Evolutionary conservation across 805 yeast species (phyloP), one percentile per base, ranked within the genome.

Genomic region (Myxozyma lipomycoides): DNA sequence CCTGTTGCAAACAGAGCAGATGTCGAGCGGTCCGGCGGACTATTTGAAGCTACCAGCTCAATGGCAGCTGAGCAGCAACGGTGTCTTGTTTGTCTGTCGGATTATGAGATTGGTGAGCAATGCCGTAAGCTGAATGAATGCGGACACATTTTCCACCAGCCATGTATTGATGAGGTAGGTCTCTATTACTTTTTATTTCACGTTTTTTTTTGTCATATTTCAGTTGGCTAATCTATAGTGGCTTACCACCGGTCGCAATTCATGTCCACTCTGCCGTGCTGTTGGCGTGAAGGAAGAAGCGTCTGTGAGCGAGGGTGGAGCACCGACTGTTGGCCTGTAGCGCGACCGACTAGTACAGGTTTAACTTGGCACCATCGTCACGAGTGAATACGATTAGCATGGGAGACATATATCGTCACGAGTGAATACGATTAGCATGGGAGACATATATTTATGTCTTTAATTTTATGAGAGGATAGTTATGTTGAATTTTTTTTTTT

Each of bases 31-130:
- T 61, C 78, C 40, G 74, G 76, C 40, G 70, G 78, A 21, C 39
- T 68, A 49, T 34, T 56, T 35, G 58, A 56, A 6, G 51, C 44
- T 1, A 62, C 37, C n/a, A 6, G 7, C 12, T 17, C 15, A 6
- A 35, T 35, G 38, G n/a, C 18, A 7, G 52, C 49, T 5, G 52
- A 46, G 17, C 39, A 34, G 28, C 78, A 75, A 45, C 58, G 69
- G 32, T 78, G 83, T 60, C 74, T 76, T 3, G 78, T 81, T 12
- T 81, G 86, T 61, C 64, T 81, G 34, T 56, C 73, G 4, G 76
- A 76, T 35, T 81, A 76, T 56, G 73, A 70, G 38, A 55, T 61
- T 32, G 74, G 70, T 22, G 84, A 81, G 24, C 59, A 64, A 18
- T 72, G 79, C 32, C 71, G 85, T 38, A 63, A 65, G 48, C 65